Conservation (phyloP, 371 early-diverging fungal genomes). For the Encephalitozoon intestinalis region DNA sequence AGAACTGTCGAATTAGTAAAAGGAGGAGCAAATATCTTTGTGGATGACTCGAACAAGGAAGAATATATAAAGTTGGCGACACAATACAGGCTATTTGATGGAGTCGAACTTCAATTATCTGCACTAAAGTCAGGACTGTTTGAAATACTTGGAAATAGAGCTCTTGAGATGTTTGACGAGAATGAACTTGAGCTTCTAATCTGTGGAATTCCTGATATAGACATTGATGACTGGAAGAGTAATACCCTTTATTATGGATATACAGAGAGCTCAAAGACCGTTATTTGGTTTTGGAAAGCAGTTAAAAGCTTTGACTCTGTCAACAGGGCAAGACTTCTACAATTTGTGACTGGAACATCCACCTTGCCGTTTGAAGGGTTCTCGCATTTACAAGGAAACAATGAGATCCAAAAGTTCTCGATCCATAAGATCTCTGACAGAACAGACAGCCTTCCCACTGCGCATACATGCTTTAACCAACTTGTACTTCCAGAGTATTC, state of each 20-base stretch:
- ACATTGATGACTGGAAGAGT: constrained; percentile 96
- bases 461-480: constrained; percentile 83
- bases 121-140: constrained; percentile 86
- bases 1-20: constrained; percentile 75
- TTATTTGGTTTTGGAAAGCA: constrained; percentile 96
- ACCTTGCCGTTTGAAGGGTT: constrained; percentile 94
- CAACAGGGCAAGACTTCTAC: constrained; percentile 85
- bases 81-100: constrained; percentile 72
- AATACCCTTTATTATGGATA: constrained; percentile 88
- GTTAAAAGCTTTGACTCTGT: constrained; percentile 90
- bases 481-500: constrained; percentile 87
- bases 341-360: constrained; percentile 92
- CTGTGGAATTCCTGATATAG: constrained; percentile 89
- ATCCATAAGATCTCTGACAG: constrained; percentile 72
- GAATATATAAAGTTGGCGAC: constrained; percentile 83
- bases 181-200: constrained; percentile 93
- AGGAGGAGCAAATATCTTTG: constrained; percentile 75
- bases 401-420: constrained; percentile 89
- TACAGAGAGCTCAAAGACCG: constrained; percentile 70
- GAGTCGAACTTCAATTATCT: constrained; percentile 80
- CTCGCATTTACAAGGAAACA: constrained; percentile 76
- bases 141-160: constrained; percentile 76
- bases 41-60: constrained; percentile 86
- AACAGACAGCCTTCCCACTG: constrained; percentile 75
- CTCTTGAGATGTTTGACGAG: constrained; percentile 88